Conservation (phyloP, 2,329 filamentous ascomycete species). For the Waltergamsia citrina region DNA sequence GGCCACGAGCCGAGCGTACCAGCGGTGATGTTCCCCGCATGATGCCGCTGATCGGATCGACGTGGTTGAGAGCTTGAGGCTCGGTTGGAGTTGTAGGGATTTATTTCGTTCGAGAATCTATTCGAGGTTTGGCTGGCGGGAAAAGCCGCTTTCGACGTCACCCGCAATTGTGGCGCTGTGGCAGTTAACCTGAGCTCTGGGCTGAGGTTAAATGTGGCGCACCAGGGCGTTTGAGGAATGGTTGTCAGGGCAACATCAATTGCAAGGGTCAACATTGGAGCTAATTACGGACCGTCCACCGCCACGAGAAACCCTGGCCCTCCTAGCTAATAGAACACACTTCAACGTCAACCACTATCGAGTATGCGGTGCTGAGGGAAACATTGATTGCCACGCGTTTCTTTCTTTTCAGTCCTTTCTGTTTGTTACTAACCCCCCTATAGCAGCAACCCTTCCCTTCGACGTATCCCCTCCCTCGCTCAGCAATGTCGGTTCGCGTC, state of each 20-base stretch:
- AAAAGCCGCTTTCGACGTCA: conserved; percentile 5
- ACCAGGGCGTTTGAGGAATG: too few species aligned
- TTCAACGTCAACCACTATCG: background rate
- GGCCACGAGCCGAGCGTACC: conserved; percentile 21
- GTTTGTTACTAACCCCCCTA: conserved; percentile 6
- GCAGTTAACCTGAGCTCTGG: background rate
- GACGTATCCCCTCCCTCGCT: conserved; percentile 5
- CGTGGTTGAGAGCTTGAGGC: too few species aligned
- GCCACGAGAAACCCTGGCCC: background rate
- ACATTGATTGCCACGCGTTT: background rate
- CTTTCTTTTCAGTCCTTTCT: background rate
- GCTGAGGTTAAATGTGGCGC: background rate
- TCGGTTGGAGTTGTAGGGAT: too few species aligned
- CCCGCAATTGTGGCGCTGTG: background rate
- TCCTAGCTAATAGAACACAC: background rate
- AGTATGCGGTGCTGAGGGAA: conserved; percentile 1
- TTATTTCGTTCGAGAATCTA: background rate
- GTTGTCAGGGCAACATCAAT: background rate
- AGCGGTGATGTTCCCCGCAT: conserved; percentile 36
- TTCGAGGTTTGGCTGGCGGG: background rate
- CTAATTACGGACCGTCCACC: background rate
- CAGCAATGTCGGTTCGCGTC: conserved; percentile 62
- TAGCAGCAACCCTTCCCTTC: conserved; percentile 2
- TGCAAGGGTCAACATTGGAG: background rate
- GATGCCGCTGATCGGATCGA: conserved; percentile 13